Evolutionary conservation across 148 eudicot species (phyloP).

Genomic region (Silene latifolia): DNA sequence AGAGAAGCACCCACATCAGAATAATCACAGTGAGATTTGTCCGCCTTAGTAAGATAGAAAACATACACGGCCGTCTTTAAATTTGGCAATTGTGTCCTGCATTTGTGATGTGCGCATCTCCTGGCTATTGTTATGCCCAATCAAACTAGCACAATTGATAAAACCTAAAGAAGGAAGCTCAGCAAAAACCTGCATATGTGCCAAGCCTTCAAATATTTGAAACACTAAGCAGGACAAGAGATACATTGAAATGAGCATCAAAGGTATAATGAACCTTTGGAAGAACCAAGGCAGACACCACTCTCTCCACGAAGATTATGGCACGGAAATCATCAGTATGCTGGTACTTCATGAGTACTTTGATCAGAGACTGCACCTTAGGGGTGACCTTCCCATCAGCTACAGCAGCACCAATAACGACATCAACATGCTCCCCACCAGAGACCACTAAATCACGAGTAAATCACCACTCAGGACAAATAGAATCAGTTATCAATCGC

Average conservation of each 20-base stretch:
- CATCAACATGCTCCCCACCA: slow-evolving; percentile 99
- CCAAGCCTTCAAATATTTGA: slow-evolving; percentile 15
- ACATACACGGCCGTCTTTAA: slow-evolving; percentile 97
- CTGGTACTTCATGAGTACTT: slow-evolving; percentile 85
- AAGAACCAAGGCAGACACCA: slow-evolving; percentile 94
- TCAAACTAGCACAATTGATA: slow-evolving; percentile 81
- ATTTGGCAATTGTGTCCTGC: slow-evolving; percentile 91
- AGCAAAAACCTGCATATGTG: slow-evolving; percentile 67
- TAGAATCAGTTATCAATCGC: background rate
- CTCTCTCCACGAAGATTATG: slow-evolving; percentile 92
- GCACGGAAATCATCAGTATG: slow-evolving; percentile 91
- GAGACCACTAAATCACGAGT: slow-evolving; percentile 60
- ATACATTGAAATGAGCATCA: background rate
- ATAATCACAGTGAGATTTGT: background rate
- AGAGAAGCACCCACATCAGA: background rate
- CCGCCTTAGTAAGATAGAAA: slow-evolving; percentile 3
- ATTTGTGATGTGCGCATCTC: slow-evolving; percentile 94
- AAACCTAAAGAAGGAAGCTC: slow-evolving; percentile 93
- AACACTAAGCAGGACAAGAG: slow-evolving; percentile 5
- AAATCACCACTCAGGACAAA: background rate
- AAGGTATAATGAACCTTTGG: slow-evolving; percentile 61
- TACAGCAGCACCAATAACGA: slow-evolving; percentile 92
- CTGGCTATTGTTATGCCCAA: slow-evolving; percentile 95
- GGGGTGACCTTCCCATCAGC: slow-evolving; percentile 99
- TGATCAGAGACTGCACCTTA: slow-evolving; percentile 86